Base-by-base conservation (phyloP, 1,139 yeast species). In the Geotrichum siamense region DNA sequence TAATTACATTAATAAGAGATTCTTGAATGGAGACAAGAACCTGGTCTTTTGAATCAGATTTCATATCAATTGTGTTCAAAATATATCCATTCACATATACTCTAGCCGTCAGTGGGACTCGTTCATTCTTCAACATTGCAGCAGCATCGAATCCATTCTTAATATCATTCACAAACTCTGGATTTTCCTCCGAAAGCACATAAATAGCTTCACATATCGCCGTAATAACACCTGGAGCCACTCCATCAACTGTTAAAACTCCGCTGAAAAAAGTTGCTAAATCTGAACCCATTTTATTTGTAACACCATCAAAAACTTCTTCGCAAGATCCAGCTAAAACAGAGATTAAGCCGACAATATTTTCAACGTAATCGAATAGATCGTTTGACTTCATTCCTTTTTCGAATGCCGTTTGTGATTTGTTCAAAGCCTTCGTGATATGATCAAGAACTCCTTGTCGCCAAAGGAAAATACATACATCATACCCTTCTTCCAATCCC, bases 401-500 rank as follows among this genome's bases (percentile, higher is more conserved):
- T n/a, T 44, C 32, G 53, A 60, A 48, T 50, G 59, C 40, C 20
- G 43, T 31, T 1, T 42, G 58, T 26, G 78, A 70, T 52, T 79
- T 79, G 0, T 59, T 58, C 38, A 82, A 62, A 1, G 79, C 74
- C 4, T 60, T 55, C 40, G 71, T 74, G 30, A 87, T 68, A 16
- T 75, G 64, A 0, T 74, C 68, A 81, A 94, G 79, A 39, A 91
- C 76, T 49, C 82, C 78, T 22, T 79, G 78, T 60, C 96, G 75
- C 84, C 94, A 82, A 46, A 83, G 62, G 60, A 75, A 77, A 25
- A 76, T 74, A 30, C 87, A 77, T 23, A 85, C 74, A 51, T 85
- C 94, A 55, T 85, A 79, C n/a, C 96, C 97, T 64, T 86, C 94
- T 59, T 86, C 94, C 41, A 85, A 70, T 3, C 82, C 80, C 44